Conservation (phyloP, 306 rosid species). For the Cicer judaicum region DNA sequence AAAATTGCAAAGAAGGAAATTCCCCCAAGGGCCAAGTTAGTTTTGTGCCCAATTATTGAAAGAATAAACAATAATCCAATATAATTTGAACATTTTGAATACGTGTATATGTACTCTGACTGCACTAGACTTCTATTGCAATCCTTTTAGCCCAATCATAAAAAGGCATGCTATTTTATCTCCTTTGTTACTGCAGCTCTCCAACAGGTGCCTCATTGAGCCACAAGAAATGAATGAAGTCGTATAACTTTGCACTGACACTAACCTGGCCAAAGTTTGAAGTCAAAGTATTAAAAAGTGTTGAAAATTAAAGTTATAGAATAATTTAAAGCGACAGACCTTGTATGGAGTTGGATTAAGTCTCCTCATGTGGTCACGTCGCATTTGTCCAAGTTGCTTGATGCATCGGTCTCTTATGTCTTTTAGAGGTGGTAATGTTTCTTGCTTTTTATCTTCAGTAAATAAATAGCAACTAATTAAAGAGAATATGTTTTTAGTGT, state of each 20-base stretch:
- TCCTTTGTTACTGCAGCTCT: constrained; percentile 68
- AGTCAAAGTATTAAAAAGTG: not conserved
- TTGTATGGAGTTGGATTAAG: constrained; percentile 55
- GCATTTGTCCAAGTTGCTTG: constrained; percentile 84
- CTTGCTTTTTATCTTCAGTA: constrained; percentile 62
- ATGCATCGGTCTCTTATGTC: constrained; percentile 84
- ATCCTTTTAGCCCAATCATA: not conserved
- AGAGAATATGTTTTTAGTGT: not conserved
- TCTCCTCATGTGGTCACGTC: constrained; percentile 95
- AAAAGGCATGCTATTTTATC: not conserved
- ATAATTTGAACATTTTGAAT: not conserved
- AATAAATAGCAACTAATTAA: constrained; percentile 32
- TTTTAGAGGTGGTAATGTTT: constrained; percentile 67
- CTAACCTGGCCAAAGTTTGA: constrained; percentile 65
- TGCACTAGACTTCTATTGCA: not conserved
- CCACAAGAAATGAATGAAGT: constrained; percentile 95
- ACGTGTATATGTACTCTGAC: not conserved
- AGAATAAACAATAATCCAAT: constrained; percentile 7
- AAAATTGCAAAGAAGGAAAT: not conserved
- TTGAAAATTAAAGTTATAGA: not conserved
- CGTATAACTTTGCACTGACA: constrained; percentile 83
- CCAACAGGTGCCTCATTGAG: constrained; percentile 98
- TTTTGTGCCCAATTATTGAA: constrained; percentile 1
- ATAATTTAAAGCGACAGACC: constrained; percentile 4
- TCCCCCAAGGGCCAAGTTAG: not conserved